Conservation (phyloP, 768 basidiomycete genomes). For the Piloderma croceum region DNA sequence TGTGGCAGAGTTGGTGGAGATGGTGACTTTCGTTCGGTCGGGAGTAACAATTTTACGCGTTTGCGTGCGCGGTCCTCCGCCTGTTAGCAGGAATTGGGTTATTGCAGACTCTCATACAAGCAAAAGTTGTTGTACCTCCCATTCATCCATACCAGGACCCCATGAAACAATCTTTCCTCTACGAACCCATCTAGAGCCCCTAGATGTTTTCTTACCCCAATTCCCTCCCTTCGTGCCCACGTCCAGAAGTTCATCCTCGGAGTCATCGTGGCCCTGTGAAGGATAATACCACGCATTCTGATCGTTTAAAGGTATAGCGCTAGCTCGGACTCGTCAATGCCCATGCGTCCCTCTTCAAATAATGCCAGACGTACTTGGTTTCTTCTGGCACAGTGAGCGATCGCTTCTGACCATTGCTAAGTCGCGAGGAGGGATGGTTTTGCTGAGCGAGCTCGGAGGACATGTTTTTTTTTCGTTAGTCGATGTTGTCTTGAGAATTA, state of each 20-base stretch:
- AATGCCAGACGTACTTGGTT: slow-evolving; percentile 27
- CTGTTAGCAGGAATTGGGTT: slow-evolving; percentile 31
- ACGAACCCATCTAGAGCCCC: slow-evolving; percentile 77
- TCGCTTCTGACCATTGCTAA: slow-evolving; percentile 18
- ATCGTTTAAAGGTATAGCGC: slow-evolving; percentile 63
- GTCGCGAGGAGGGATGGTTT: too few relatives aligned
- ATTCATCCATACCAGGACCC: slow-evolving; percentile 81
- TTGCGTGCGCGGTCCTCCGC: slow-evolving; percentile 80
- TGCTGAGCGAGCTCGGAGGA: too few relatives aligned
- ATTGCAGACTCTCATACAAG: not conserved
- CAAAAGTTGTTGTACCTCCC: slow-evolving; percentile 55
- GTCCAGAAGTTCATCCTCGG: slow-evolving; percentile 48
- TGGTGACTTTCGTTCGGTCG: slow-evolving; percentile 53
- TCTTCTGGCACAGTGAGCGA: slow-evolving; percentile 21
- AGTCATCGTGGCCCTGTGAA: slow-evolving; percentile 65
- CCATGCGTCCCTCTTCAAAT: too few relatives aligned
- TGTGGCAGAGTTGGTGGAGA: slow-evolving; percentile 73
- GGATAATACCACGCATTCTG: slow-evolving; percentile 82
- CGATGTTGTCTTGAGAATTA: too few relatives aligned
- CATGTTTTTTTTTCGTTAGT: too few relatives aligned
- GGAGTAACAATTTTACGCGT: slow-evolving; percentile 64
- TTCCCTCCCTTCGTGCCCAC: slow-evolving; percentile 57
- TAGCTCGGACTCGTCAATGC: too few relatives aligned
- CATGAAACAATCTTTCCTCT: slow-evolving; percentile 78
- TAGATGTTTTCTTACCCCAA: slow-evolving; percentile 76